A percentile compares a stretch with the other conserved stretches of the same genome.
These are phyloP conservation scores for Schwanniomyces pseudopolymorphus DNA, from an alignment of 805 yeast species.

Conservation along the genomic window DNA sequence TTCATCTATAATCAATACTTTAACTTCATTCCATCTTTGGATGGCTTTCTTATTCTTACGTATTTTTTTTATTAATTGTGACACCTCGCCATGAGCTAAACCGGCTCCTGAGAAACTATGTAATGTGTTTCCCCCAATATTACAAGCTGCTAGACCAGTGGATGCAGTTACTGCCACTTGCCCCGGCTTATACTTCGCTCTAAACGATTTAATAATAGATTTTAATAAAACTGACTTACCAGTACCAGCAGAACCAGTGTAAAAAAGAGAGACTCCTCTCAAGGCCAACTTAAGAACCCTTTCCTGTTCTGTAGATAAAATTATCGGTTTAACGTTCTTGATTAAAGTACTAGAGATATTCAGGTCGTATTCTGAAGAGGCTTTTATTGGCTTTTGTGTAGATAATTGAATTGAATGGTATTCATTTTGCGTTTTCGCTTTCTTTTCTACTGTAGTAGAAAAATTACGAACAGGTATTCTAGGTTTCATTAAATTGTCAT, in stretches of 20 bases:
- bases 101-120: slow-evolving; percentile 82
- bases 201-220: slow-evolving; percentile 56
- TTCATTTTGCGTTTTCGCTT: slow-evolving; percentile 4
- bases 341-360: slow-evolving; percentile 1
- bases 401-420: slow-evolving; percentile 29
- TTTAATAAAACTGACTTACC: slow-evolving; percentile 89
- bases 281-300: slow-evolving; percentile 64
- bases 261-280: slow-evolving; percentile 70
- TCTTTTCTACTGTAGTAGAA: slow-evolving; percentile 4
- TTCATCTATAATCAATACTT: slow-evolving; percentile 73
- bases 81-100: slow-evolving; percentile 55
- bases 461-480: slow-evolving; percentile 5
- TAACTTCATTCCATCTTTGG: slow-evolving; percentile 54
- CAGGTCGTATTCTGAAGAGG: background rate
- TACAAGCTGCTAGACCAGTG: slow-evolving; percentile 81
- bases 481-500: background rate
- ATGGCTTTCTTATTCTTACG: slow-evolving; percentile 49
- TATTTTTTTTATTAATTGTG: slow-evolving; percentile 49
- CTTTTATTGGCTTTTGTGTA: slow-evolving; percentile 18
- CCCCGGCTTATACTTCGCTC: slow-evolving; percentile 43
- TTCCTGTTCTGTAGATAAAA: slow-evolving; percentile 57
- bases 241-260: slow-evolving; percentile 98
- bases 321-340: slow-evolving; percentile 36
- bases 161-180: slow-evolving; percentile 78
- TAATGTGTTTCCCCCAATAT: slow-evolving; percentile 75